Conservation (phyloP, 257 asterid species). For the Misopates orontium region DNA sequence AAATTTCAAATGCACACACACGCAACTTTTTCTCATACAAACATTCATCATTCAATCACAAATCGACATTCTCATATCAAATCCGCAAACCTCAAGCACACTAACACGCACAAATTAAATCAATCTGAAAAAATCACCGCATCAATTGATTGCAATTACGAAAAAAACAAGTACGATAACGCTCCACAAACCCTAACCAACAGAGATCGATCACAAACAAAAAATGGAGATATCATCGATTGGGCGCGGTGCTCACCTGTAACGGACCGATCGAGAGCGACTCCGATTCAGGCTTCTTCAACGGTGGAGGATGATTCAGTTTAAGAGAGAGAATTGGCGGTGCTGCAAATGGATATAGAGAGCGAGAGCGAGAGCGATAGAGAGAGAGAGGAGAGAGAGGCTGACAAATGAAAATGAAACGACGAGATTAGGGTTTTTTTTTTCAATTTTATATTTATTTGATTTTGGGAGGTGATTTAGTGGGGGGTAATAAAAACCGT, state of each 20-base stretch:
- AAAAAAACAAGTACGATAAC: slow-evolving; percentile 18
- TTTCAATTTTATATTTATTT: too few relatives aligned
- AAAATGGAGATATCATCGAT: too few relatives aligned
- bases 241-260: too few relatives aligned
- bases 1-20: background rate
- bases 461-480: too few relatives aligned
- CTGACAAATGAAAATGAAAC: too few relatives aligned
- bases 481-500: too few relatives aligned
- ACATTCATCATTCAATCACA: background rate
- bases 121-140: background rate
- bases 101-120: too few relatives aligned
- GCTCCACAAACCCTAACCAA: slow-evolving; percentile 35
- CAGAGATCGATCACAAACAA: slow-evolving; percentile 28
- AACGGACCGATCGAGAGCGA: slow-evolving; percentile 38
- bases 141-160: background rate
- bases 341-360: background rate
- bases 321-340: background rate
- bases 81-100: too few relatives aligned
- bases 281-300: slow-evolving; percentile 22
- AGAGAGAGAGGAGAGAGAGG: slow-evolving; percentile 23
- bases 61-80: background rate
- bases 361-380: slow-evolving; percentile 26
- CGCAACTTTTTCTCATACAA: background rate
- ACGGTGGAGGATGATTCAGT: too few relatives aligned
- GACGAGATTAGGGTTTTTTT: too few relatives aligned